Evolutionary conservation across 2,329 filamentous ascomycete species (phyloP).

Genomic region (Huntiella savannae): DNA sequence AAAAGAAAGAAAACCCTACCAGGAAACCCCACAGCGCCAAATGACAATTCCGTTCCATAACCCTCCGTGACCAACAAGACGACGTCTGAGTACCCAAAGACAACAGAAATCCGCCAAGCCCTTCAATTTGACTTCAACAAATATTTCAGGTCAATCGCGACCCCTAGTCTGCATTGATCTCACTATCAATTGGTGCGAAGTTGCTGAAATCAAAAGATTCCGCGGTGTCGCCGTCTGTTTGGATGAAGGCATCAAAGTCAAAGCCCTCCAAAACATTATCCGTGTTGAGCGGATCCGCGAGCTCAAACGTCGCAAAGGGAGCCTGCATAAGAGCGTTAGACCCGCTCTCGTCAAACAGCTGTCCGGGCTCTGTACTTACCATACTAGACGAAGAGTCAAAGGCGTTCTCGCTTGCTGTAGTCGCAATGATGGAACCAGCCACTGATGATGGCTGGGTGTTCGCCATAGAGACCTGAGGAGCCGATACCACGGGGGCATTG

Average conservation of each 20-base stretch:
- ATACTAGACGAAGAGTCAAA: conserved; percentile 6
- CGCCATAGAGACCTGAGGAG: conserved; percentile 13
- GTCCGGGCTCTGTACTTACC: conserved; percentile 21
- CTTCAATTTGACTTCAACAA: too few species aligned
- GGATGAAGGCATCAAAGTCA: conserved; percentile 49
- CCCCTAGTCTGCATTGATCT: conserved; percentile 36
- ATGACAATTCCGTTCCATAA: too few species aligned
- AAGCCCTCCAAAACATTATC: conserved; percentile 45
- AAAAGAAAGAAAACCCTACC: too few species aligned
- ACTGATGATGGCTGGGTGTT: conserved; percentile 16
- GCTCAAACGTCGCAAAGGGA: conserved; percentile 32
- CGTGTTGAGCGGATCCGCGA: conserved; percentile 33
- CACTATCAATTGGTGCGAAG: conserved; percentile 33
- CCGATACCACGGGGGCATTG: conserved; percentile 19
- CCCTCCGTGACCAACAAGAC: too few species aligned
- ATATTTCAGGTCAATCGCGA: background rate
- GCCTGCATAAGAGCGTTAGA: conserved; percentile 16
- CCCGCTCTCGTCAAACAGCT: background rate
- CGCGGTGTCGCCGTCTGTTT: conserved; percentile 30
- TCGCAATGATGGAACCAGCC: conserved; percentile 19
- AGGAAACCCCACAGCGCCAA: too few species aligned
- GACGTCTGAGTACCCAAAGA: too few species aligned
- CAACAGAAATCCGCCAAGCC: too few species aligned
- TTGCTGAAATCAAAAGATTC: conserved; percentile 36
- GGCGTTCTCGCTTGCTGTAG: conserved; percentile 23